Percentiles rank a stretch among this genome's conserved stretches.
phyloP scores from a whole-genome alignment of 2,329 filamentous ascomycete genomes.

The Setomelanomma holmii region DNA sequence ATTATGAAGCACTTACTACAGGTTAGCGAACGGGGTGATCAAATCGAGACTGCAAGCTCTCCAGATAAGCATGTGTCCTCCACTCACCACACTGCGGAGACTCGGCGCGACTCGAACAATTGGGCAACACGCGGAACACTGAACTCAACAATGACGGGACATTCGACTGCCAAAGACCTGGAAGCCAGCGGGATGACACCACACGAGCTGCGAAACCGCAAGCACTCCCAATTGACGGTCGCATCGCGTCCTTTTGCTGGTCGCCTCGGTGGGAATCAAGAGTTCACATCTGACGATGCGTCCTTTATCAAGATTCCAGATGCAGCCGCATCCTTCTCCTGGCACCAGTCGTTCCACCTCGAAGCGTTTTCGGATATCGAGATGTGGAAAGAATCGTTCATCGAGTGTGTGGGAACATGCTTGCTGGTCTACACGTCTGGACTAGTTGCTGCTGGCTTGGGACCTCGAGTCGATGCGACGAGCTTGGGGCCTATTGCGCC shows the following conservation, averaged over 20 bases:
- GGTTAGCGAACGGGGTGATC: not conserved
- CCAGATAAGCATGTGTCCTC: too few relatives aligned
- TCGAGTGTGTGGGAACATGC: conserved; percentile 31
- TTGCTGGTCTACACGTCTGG: conserved; percentile 30
- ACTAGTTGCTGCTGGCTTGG: conserved; percentile 22
- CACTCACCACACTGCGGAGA: too few relatives aligned
- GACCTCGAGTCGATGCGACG: conserved; percentile 15
- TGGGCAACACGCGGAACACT: not conserved
- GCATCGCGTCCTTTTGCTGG: conserved; percentile 37
- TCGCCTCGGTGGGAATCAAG: conserved; percentile 45
- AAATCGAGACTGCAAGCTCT: not conserved
- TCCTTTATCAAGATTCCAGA: conserved; percentile 31
- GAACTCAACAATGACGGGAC: conserved; percentile 1
- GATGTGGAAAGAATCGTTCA: conserved; percentile 30
- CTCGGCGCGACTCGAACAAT: too few relatives aligned
- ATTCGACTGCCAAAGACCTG: conserved; percentile 10
- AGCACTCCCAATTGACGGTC: conserved; percentile 7
- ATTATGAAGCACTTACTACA: not conserved
- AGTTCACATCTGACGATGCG: conserved; percentile 34
- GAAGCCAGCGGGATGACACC: conserved; percentile 5
- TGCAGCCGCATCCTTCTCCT: conserved; percentile 31
- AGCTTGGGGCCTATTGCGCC: conserved; percentile 38
- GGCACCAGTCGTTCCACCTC: conserved; percentile 20
- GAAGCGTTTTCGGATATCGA: conserved; percentile 22
- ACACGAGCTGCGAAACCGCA: conserved; percentile 12